These are phyloP conservation scores for Cardiospermum halicacabum DNA, from an alignment of 345 rosid genomes.

Conservation along the genomic window DNA sequence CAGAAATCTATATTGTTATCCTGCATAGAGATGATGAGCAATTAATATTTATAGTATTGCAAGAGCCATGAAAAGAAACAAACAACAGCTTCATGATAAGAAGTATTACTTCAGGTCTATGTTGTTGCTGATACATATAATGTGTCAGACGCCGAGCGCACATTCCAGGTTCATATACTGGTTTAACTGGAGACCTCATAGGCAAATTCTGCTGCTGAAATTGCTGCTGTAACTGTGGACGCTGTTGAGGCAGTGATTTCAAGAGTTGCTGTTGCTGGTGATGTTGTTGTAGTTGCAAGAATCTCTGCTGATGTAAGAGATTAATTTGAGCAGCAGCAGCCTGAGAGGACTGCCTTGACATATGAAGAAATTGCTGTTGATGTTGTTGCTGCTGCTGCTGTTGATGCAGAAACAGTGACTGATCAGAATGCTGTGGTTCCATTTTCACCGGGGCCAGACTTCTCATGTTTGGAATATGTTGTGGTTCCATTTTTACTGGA, in stretches of 20 bases:
- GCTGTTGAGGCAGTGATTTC: constrained; percentile 83
- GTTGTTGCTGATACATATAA: constrained; percentile 93
- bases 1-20: constrained; percentile 96
- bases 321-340: constrained; percentile 65
- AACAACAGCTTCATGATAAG: constrained; percentile 2
- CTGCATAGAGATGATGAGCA: constrained; percentile 36
- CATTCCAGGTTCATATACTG: constrained; percentile 89
- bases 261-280: constrained; percentile 74
- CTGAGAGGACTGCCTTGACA: constrained; percentile 85
- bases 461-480: constrained; percentile 61
- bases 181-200: constrained; percentile 61
- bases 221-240: constrained; percentile 71
- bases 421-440: constrained; percentile 81
- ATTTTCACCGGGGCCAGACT: constrained; percentile 59
- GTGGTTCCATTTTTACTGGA: constrained; percentile 73
- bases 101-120: constrained; percentile 79
- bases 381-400: constrained; percentile 74
- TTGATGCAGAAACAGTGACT: constrained; percentile 70
- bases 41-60: constrained; percentile 17
- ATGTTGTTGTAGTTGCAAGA: constrained; percentile 66
- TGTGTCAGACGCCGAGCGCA: constrained; percentile 90
- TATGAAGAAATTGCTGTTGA: constrained; percentile 66
- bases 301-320: constrained; percentile 69
- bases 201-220: constrained; percentile 79
- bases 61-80: constrained; percentile 12